Conservation (phyloP, 768 basidiomycete species). For the Serendipita sp. region DNA sequence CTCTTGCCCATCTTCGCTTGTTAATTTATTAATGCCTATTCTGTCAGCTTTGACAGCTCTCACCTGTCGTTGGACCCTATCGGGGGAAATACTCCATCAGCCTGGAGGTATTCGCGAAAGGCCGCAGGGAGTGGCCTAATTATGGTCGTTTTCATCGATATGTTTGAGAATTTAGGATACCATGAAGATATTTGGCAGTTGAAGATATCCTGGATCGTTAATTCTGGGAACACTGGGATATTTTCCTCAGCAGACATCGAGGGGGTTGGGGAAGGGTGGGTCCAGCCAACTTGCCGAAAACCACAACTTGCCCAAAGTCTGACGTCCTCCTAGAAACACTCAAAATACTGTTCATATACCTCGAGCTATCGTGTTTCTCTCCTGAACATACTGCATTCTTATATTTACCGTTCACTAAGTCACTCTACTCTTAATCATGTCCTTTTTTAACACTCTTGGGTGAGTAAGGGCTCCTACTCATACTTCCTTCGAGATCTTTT, state of each 20-base stretch:
- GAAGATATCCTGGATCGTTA: conserved; percentile 37
- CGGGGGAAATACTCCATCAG: conserved; percentile 76
- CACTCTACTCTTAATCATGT: not conserved
- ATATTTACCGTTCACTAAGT: not conserved
- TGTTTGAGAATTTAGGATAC: conserved; percentile 52
- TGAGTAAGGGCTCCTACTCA: not conserved
- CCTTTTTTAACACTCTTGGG: conserved; percentile 5
- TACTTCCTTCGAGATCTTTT: too few relatives aligned
- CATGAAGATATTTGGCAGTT: conserved; percentile 74
- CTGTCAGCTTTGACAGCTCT: conserved; percentile 19
- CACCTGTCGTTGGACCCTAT: conserved; percentile 66
- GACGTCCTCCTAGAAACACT: not conserved
- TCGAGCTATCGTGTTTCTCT: not conserved
- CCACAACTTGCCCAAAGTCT: too few relatives aligned
- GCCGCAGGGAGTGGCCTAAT: conserved; percentile 48
- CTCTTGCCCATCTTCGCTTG: not conserved
- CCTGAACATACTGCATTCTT: not conserved
- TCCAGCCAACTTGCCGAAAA: too few relatives aligned
- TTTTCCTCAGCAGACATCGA: too few relatives aligned
- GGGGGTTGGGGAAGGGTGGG: not conserved
- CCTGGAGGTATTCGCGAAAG: conserved; percentile 57
- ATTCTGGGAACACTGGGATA: conserved; percentile 32
- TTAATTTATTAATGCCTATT: conserved; percentile 5
- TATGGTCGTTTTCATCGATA: conserved; percentile 57
- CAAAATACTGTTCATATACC: not conserved